These are phyloP conservation scores for Sanghuangporus sanghuang DNA, from an alignment of 1,284 basidiomycete genomes.

Conservation along the genomic window DNA sequence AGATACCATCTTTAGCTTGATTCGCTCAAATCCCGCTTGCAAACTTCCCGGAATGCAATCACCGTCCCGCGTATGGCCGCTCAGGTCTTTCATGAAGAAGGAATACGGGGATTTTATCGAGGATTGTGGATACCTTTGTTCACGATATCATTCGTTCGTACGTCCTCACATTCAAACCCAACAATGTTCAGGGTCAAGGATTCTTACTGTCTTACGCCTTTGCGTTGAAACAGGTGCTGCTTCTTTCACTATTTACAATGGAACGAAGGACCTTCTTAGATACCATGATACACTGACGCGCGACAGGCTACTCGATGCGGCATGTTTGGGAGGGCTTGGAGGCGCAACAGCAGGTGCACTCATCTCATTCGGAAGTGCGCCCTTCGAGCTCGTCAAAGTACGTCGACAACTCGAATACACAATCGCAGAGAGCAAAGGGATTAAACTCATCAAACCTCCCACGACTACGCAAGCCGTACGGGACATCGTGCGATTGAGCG, in stretches of 20 bases:
- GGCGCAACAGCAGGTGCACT: conserved; percentile 81
- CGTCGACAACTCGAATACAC: conserved; percentile 91
- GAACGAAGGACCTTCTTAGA: conserved; percentile 80
- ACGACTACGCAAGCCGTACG: conserved; percentile 67
- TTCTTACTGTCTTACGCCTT: conserved; percentile 15
- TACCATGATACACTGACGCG: conserved; percentile 53
- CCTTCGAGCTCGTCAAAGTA: conserved; percentile 95
- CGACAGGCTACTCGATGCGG: conserved; percentile 61
- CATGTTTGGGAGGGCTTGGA: conserved; percentile 69
- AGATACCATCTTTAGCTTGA: conserved; percentile 51
- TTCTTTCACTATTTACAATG: conserved; percentile 91
- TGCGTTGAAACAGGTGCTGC: conserved; percentile 55
- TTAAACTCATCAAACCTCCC: conserved; percentile 62
- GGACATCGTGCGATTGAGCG: conserved; percentile 63
- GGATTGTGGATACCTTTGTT: conserved; percentile 90
- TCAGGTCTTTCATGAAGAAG: conserved; percentile 85
- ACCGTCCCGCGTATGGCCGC: conserved; percentile 69
- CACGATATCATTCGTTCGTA: conserved; percentile 95
- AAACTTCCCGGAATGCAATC: conserved; percentile 76
- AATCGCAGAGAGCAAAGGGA: conserved; percentile 77
- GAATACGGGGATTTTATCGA: conserved; percentile 86
- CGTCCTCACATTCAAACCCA: conserved; percentile 30
- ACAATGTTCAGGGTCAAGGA: conserved; percentile 1
- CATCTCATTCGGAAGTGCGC: conserved; percentile 82
- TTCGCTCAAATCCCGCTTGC: conserved; percentile 86